Evolutionary conservation across 768 basidiomycete species (phyloP).

Genomic region (Favolaschia claudopus): DNA sequence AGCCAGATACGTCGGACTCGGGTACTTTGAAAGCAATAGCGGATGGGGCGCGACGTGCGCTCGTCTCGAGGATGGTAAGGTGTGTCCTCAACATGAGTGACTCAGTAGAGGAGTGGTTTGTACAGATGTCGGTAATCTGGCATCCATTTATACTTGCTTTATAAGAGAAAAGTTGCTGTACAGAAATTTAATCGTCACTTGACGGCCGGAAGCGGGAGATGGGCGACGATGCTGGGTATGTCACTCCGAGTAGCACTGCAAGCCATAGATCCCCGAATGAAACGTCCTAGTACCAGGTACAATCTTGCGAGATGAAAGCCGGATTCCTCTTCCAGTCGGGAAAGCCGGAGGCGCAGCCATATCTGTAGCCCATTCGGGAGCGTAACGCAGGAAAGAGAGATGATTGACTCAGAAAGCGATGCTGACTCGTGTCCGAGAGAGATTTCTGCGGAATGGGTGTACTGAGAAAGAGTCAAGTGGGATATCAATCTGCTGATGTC

Average conservation of each 20-base stretch:
- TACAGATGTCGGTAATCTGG: slow-evolving; percentile 4
- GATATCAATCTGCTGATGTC: slow-evolving; percentile 25
- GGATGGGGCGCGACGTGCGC: slow-evolving; percentile 56
- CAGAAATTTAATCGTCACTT: slow-evolving; percentile 3
- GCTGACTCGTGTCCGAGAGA: not conserved
- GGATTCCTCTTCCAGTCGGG: slow-evolving; percentile 12
- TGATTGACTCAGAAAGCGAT: slow-evolving; percentile 23
- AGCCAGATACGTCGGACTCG: slow-evolving; percentile 49
- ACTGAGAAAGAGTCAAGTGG: not conserved
- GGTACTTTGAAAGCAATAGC: slow-evolving; percentile 70
- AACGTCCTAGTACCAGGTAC: slow-evolving; percentile 25
- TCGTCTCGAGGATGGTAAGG: slow-evolving; percentile 67
- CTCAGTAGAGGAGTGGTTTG: slow-evolving; percentile 26
- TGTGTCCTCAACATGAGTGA: slow-evolving; percentile 58
- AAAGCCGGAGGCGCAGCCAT: slow-evolving; percentile 8
- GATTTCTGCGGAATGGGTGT: not conserved
- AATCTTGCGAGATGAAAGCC: slow-evolving; percentile 19
- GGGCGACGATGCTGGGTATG: slow-evolving; percentile 24
- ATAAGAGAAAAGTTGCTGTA: slow-evolving; percentile 11
- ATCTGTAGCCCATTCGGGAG: not conserved
- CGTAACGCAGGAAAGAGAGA: slow-evolving; percentile 1
- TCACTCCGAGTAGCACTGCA: slow-evolving; percentile 23
- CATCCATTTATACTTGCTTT: slow-evolving; percentile 25
- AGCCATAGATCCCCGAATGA: slow-evolving; percentile 27
- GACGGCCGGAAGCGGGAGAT: slow-evolving; percentile 19